Conservation (phyloP, 2,329 filamentous ascomycete genomes). For the Chaetomium olivaceum region DNA sequence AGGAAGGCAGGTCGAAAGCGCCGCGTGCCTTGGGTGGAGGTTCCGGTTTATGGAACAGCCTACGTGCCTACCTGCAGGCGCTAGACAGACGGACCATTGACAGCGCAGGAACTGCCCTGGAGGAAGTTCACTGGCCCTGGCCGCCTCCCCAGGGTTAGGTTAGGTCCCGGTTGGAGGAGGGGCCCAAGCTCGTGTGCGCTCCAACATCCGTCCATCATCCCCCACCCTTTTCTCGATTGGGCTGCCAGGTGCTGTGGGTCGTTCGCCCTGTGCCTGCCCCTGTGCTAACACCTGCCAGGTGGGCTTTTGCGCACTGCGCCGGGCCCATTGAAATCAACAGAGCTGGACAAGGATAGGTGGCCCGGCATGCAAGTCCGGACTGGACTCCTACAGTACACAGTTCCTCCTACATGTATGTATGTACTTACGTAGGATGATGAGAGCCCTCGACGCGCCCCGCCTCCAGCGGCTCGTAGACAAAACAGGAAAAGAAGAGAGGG, state of each 20-base stretch:
- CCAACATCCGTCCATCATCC: constrained; percentile 23
- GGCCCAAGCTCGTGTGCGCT: constrained; percentile 30
- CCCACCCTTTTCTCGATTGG: constrained; percentile 31
- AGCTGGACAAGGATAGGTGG: background rate
- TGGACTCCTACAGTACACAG: background rate
- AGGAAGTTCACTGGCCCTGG: constrained; percentile 19
- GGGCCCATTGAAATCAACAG: background rate
- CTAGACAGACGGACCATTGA: constrained; percentile 24
- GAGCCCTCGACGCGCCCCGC: constrained; percentile 17
- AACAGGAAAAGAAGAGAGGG: background rate
- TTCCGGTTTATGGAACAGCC: constrained; percentile 33
- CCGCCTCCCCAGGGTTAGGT: background rate
- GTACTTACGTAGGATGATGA: background rate
- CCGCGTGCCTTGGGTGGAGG: constrained; percentile 32
- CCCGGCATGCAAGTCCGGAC: background rate
- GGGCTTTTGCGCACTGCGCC: constrained; percentile 10
- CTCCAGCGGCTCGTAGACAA: constrained; percentile 22
- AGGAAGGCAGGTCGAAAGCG: constrained; percentile 24
- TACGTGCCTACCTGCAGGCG: constrained; percentile 19
- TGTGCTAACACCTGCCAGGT: constrained; percentile 11
- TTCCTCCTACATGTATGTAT: too few species aligned
- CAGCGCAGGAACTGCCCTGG: constrained; percentile 21
- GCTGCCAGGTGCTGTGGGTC: constrained; percentile 25
- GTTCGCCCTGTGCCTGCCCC: background rate
- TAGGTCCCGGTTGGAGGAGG: background rate